Base-by-base conservation (phyloP, 2,329 filamentous ascomycete species). In the Cadophora luteo-olivacea region DNA sequence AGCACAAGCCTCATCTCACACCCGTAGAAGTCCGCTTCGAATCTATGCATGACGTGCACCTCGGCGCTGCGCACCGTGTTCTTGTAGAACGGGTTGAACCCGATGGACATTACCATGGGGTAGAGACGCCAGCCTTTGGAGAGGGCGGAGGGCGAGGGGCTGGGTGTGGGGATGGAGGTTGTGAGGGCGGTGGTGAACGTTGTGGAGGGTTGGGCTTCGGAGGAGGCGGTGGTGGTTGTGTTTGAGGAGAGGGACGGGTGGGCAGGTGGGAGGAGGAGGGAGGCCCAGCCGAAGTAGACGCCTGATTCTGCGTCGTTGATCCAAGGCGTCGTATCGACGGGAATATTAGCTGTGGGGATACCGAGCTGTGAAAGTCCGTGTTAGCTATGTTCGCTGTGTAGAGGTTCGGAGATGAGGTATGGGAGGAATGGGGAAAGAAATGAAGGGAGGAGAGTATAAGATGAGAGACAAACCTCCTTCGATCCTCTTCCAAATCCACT, bases 21-120 rank as follows among this genome's bases (percentile, higher is more conserved):
- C 70, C 87, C 92, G 81, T 98, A 98, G 79, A 99, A 99, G 78
- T 98, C 94, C 49, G 84, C 82, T 1, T 81, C 79, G 79, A 97
- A 97, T 54, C 84, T 80, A 77, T 93, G 90, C 80, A 99, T 86
- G 65, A 99, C 87, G 82, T 97, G 94, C 67, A 97, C 94, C 84
- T 97, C 94, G 63, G 96, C 94, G 71, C 88, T 93, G 70, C 93
- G 90, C 58, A 92, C 89, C 4, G 86, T 90, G 84, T 99, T 98
- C 79, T 94, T 94, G 86, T 97, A 99, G 82, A 94, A 98, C 0
- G 96, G 96, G 81, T 98, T 99, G 86, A 94, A 98, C 55, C 96
- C 96, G 73, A 97, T 95, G 70, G 89, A 93, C 90, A 97, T 92
- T 73, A 97, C 94, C 86, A 97, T 96, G 0, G 93, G 93, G 80